These are phyloP conservation scores for Kwoniella europaea DNA, from an alignment of 768 basidiomycete species.

Conservation along the genomic window DNA sequence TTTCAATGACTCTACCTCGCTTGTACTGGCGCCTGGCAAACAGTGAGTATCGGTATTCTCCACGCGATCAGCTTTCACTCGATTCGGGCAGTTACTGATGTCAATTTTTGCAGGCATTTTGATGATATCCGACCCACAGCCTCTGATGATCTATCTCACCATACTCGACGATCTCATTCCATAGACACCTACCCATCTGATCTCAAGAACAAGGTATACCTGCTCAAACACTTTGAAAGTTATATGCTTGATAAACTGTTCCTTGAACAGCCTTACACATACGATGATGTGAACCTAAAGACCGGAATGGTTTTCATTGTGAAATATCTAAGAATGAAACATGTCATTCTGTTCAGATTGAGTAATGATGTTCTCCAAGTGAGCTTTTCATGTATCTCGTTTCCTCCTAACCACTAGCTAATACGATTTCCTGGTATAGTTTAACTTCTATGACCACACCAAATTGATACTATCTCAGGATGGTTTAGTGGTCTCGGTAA, in stretches of 20 bases:
- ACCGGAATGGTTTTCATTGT: constrained; percentile 95
- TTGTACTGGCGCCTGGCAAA: constrained; percentile 84
- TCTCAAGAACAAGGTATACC: constrained; percentile 85
- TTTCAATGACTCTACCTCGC: constrained; percentile 91
- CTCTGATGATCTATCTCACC: constrained; percentile 25
- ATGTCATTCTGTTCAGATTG: constrained; percentile 94
- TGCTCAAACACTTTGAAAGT: constrained; percentile 88
- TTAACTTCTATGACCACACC: constrained; percentile 98
- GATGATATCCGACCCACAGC: constrained; percentile 75
- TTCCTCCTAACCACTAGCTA: neutral
- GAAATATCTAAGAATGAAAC: constrained; percentile 94
- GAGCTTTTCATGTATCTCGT: constrained; percentile 31
- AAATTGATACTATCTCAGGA: constrained; percentile 86
- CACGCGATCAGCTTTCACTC: too few relatives aligned
- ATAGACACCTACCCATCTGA: constrained; percentile 73
- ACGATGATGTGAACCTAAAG: constrained; percentile 68
- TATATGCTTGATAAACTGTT: constrained; percentile 92
- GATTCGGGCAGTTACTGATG: neutral
- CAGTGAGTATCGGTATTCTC: constrained; percentile 65
- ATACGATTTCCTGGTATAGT: constrained; percentile 63
- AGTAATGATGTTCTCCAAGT: constrained; percentile 96
- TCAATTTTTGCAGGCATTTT: constrained; percentile 68
- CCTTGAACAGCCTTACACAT: constrained; percentile 83
- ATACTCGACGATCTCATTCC: constrained; percentile 56
- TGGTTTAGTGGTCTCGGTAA: constrained; percentile 80